Evolutionary conservation across 371 early-diverging fungal species (phyloP).

Genomic region (Rhizopus microsporus): DNA sequence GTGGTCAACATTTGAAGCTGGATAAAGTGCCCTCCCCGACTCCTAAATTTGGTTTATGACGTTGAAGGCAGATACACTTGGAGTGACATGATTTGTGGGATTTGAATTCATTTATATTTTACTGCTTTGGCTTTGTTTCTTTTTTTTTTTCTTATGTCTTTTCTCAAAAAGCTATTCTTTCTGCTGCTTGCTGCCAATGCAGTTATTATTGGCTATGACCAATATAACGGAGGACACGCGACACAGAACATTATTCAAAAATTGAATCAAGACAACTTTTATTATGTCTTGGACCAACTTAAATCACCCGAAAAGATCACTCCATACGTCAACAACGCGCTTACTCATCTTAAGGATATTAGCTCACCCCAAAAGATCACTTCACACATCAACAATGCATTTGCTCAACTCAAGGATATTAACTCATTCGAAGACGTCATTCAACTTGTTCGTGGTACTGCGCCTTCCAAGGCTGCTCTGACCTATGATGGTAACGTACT

Average conservation of each 20-base stretch:
- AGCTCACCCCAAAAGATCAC: slow-evolving; percentile 54
- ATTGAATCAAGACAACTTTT: slow-evolving; percentile 48
- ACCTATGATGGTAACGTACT: slow-evolving; percentile 38
- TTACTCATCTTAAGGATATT: slow-evolving; percentile 59
- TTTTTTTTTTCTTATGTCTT: slow-evolving; percentile 18
- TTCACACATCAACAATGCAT: slow-evolving; percentile 46
- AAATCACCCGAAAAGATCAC: slow-evolving; percentile 55
- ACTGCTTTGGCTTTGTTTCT: neutral
- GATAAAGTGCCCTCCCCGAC: no score
- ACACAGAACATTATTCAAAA: slow-evolving; percentile 56
- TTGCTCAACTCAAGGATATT: slow-evolving; percentile 59
- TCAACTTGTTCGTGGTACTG: slow-evolving; percentile 38
- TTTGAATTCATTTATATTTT: neutral
- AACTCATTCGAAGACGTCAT: slow-evolving; percentile 50
- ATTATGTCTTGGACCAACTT: slow-evolving; percentile 36
- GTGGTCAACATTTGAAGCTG: no score
- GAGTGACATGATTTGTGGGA: slow-evolving; percentile 9
- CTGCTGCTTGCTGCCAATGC: slow-evolving; percentile 37
- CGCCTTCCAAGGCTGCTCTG: slow-evolving; percentile 11
- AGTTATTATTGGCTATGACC: slow-evolving; percentile 45
- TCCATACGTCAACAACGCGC: slow-evolving; percentile 46
- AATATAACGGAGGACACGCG: slow-evolving; percentile 55
- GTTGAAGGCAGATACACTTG: slow-evolving; percentile 4
- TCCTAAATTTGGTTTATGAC: no score
- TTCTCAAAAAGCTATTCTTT: slow-evolving; percentile 43